phyloP scores from a whole-genome alignment of 2,329 filamentous ascomycete species.

The Cercospora sesami region DNA sequence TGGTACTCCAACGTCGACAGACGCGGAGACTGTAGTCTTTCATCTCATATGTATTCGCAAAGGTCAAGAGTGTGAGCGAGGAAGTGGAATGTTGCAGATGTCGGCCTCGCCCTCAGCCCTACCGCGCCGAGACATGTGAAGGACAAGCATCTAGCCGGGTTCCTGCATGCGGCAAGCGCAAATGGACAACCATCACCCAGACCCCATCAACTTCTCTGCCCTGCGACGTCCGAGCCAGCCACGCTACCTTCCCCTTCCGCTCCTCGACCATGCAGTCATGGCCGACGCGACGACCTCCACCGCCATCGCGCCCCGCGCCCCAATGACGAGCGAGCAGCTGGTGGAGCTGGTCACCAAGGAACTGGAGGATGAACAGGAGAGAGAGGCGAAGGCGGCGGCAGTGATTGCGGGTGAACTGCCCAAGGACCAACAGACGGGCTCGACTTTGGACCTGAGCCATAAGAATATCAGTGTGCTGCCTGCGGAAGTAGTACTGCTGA shows the following conservation, averaged over 20 bases:
- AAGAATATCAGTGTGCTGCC: conserved; percentile 70
- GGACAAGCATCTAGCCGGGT: conserved; percentile 6
- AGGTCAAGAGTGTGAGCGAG: neutral
- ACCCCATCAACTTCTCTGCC: conserved; percentile 5
- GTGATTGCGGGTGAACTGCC: conserved; percentile 30
- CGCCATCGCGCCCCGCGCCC: conserved; percentile 23
- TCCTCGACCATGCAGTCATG: conserved; percentile 27
- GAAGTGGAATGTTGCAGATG: neutral
- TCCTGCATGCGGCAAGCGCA: conserved; percentile 9
- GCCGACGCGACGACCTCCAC: conserved; percentile 27
- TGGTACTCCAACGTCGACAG: neutral
- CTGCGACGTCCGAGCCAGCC: conserved; percentile 11
- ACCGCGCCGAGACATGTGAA: conserved; percentile 2
- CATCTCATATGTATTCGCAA: neutral
- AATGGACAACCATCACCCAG: conserved; percentile 10
- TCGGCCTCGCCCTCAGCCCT: conserved; percentile 3
- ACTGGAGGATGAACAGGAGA: conserved; percentile 38
- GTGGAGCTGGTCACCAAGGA: conserved; percentile 37
- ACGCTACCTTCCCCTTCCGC: conserved; percentile 11
- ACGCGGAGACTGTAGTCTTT: neutral
- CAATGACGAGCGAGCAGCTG: conserved; percentile 34
- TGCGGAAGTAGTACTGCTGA: conserved; percentile 72
- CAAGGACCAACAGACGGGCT: conserved; percentile 54
- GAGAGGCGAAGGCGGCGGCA: conserved; percentile 35
- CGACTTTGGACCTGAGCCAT: conserved; percentile 76